These are phyloP conservation scores for Schoenoplectus tabernaemontani DNA, from an alignment of 202 grass and related monocot species.

Conservation along the genomic window DNA sequence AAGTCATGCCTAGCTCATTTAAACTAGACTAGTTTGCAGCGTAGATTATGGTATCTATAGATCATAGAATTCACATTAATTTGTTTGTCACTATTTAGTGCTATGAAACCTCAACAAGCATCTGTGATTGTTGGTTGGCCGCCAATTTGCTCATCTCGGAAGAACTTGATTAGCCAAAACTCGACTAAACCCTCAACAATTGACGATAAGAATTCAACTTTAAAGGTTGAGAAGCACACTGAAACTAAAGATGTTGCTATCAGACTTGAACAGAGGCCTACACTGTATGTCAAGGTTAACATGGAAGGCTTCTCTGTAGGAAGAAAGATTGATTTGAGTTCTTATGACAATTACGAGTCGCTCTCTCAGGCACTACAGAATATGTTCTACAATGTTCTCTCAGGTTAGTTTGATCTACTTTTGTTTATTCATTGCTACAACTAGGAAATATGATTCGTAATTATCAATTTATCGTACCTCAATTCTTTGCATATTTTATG, in stretches of 20 bases:
- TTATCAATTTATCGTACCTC: not conserved
- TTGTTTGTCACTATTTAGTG: not conserved
- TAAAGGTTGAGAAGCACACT: not conserved
- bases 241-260: conserved; percentile 14
- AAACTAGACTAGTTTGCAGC: too few relatives aligned
- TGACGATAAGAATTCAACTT: not conserved
- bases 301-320: conserved; percentile 59
- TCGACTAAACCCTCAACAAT: not conserved
- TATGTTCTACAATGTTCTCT: conserved; percentile 67
- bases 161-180: conserved; percentile 29
- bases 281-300: conserved; percentile 78
- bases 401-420: conserved; percentile 26
- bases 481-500: too few relatives aligned
- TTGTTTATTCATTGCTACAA: not conserved
- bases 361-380: conserved; percentile 44
- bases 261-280: not conserved
- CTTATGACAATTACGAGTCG: conserved; percentile 46
- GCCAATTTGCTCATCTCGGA: conserved; percentile 41
- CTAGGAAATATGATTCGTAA: not conserved
- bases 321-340: conserved; percentile 79
- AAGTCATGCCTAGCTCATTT: too few relatives aligned
- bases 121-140: conserved; percentile 50
- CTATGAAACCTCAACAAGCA: not conserved
- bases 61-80: not conserved
- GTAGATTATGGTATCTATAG: too few relatives aligned